phyloP scores from a whole-genome alignment of 768 basidiomycete species.

The Mycena alexandri region DNA sequence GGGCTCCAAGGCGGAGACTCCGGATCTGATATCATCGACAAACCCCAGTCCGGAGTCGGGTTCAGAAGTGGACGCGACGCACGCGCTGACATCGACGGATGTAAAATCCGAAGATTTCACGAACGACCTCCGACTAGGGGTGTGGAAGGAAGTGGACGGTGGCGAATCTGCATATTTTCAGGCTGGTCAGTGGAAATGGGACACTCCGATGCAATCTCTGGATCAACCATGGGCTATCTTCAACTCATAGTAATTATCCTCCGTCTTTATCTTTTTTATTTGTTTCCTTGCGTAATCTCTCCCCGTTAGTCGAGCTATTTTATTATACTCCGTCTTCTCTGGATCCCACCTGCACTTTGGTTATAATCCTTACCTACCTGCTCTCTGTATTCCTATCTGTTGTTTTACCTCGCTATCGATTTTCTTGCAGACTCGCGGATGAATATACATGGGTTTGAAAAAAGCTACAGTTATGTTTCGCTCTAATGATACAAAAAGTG shows the following conservation, averaged over 20 bases:
- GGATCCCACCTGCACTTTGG: constrained; percentile 53
- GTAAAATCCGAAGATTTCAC: constrained; percentile 66
- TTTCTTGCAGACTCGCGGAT: constrained; percentile 49
- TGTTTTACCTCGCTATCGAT: constrained; percentile 72
- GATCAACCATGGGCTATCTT: constrained; percentile 84
- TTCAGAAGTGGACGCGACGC: constrained; percentile 68
- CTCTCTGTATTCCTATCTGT: constrained; percentile 71
- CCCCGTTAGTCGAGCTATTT: constrained; percentile 46
- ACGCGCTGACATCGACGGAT: constrained; percentile 61
- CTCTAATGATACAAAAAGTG: constrained; percentile 27
- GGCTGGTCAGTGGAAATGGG: constrained; percentile 78
- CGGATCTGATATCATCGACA: constrained; percentile 78
- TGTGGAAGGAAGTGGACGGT: constrained; percentile 80
- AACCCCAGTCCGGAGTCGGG: constrained; percentile 84
- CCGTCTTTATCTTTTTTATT: constrained; percentile 49
- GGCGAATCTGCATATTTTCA: constrained; percentile 81
- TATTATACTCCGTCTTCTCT: constrained; percentile 45
- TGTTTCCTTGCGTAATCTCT: constrained; percentile 45
- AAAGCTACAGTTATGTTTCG: constrained; percentile 8
- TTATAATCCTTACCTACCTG: constrained; percentile 51
- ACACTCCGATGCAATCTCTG: constrained; percentile 70
- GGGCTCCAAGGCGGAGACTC: constrained; percentile 77
- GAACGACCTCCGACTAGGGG: constrained; percentile 69
- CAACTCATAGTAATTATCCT: constrained; percentile 61
- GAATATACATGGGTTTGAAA: constrained; percentile 15